Evolutionary conservation across 306 rosid species (phyloP), one percentile per base, ranked within the genome.

Genomic region (Gynostemma pentaphyllum): DNA sequence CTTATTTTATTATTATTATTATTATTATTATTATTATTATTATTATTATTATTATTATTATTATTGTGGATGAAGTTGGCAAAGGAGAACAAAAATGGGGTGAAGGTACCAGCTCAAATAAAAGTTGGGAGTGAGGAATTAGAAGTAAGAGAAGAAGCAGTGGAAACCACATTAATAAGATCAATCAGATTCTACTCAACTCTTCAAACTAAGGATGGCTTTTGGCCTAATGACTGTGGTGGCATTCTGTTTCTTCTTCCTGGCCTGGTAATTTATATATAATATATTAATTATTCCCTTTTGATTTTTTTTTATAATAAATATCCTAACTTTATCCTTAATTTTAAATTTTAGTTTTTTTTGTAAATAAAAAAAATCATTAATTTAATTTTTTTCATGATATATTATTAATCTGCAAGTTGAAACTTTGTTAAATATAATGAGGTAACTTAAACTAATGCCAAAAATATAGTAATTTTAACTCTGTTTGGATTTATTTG

Each of bases 191-290:
- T 74, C 66, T 76, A 70, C 62, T 83, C 90, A 21, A 77, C 66
- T 11, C 29, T 88, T 16, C 96, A 85, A 16, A 9, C 81, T 19
- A 65, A 78, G 0, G 78, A 88, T 78, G 96, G 96, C 8, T 85
- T 85, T 70, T 85, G 96, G 96, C 88, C 96, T 0, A 79, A 75
- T 68, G 96, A 88, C 69, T 80, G 78, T 42, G 90, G 82, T 0
- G 96, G 96, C n/a, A 86, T 94, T 32, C 34, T 85, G 80, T 88
- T 88, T 74, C 88, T 83, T 73, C 64, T 88, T 14, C 94, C 94
- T 36, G 82, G 78, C 56, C 70, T 85, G 85, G 96, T 85, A 80
- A 28, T 53, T 28, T n/a, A n/a, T n/a, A n/a, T n/a, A 16, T 51
- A 14, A 6, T 5, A 2, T 4, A 14, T 12, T 5, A 15, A 13